Evolutionary conservation across 345 rosid species (phyloP).

Genomic region (Draba incana): DNA sequence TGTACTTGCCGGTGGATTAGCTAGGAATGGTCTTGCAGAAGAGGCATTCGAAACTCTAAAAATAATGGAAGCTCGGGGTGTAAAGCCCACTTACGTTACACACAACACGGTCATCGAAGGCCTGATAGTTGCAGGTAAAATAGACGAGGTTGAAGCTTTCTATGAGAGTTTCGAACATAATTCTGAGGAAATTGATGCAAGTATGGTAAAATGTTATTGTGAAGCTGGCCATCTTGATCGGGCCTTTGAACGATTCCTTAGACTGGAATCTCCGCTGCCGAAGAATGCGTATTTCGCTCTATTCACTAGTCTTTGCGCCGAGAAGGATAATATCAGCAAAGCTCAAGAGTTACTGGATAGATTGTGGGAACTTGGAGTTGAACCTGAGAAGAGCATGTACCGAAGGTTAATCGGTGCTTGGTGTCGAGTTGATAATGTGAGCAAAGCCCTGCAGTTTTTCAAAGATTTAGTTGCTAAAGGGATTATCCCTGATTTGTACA

Average conservation of each 20-base stretch:
- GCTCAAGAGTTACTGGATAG: slow-evolving; percentile 48
- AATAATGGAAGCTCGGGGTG: slow-evolving; percentile 51
- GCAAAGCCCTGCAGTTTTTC: slow-evolving; percentile 47
- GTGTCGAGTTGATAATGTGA: slow-evolving; percentile 53
- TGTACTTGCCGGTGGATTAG: slow-evolving; percentile 61
- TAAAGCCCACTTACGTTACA: slow-evolving; percentile 54
- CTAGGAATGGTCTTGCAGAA: slow-evolving; percentile 52
- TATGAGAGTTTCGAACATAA: slow-evolving; percentile 44
- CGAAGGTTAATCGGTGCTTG: slow-evolving; percentile 52
- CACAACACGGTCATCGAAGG: slow-evolving; percentile 69
- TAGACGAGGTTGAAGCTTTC: slow-evolving; percentile 62
- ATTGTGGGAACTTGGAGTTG: slow-evolving; percentile 49
- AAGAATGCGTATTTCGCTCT: slow-evolving; percentile 56
- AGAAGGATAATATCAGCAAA: slow-evolving; percentile 43
- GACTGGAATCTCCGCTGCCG: slow-evolving; percentile 45
- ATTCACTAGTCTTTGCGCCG: slow-evolving; percentile 48
- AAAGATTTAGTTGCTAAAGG: slow-evolving; percentile 42
- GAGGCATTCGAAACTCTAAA: slow-evolving; percentile 44
- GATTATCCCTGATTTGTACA: slow-evolving; percentile 52
- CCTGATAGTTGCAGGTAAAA: slow-evolving; percentile 61
- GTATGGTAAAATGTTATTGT: slow-evolving; percentile 61
- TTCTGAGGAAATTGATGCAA: slow-evolving; percentile 45
- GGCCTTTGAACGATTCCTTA: slow-evolving; percentile 53
- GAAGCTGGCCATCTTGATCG: slow-evolving; percentile 47
- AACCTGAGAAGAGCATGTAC: slow-evolving; percentile 52